Base-by-base conservation (phyloP, 371 early-diverging fungal species). In the Mortierella sp. region DNA sequence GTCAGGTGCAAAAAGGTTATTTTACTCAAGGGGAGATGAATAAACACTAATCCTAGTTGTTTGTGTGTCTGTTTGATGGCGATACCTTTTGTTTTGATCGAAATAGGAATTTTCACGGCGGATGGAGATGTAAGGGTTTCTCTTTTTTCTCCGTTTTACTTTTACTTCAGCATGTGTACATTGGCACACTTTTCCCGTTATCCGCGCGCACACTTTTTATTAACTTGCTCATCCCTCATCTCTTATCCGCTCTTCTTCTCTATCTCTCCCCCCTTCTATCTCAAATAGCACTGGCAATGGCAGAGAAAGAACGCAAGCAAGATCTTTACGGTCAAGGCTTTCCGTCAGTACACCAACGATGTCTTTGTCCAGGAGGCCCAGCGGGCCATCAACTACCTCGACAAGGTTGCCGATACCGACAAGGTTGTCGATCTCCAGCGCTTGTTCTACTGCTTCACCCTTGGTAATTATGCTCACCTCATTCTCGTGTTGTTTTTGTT, bases 41-140 rank as follows among this genome's bases (percentile, higher is more conserved):
- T 1, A 45, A 44, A 63, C 63, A 34, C 34, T 58, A 58, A 58
- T 58, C 61, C 31, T 58, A 31, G 44, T 63, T 52, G 48, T n/a
- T 13, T 9, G 37, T 61, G 26, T 43, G 61, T 64, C 24, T 11
- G 5, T 39, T 40, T 1, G n/a, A n/a, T n/a, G n/a, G n/a, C n/a
- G n/a, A n/a, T n/a, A n/a, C 37, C 34, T 34, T 1, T 31, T 58
- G 2, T 39, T 50, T 37, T 92, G n/a, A 74, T 93, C 16, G 92
- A 92, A 4, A 72, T 91, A 74, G 94, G 94, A 45, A 94, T 95
- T 68, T 94, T 95, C 73, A 87, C 87, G 73, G 87, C 88, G 0
- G 93, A 94, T 79, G 94, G 94, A 22, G 90, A 75, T 53, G 78
- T 78, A 64, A 13, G 64, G 16, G 22, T 14, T 31, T 34, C 24